phyloP scores from a whole-genome alignment of 1,284 basidiomycete genomes.

The Albatrellus sp. region DNA sequence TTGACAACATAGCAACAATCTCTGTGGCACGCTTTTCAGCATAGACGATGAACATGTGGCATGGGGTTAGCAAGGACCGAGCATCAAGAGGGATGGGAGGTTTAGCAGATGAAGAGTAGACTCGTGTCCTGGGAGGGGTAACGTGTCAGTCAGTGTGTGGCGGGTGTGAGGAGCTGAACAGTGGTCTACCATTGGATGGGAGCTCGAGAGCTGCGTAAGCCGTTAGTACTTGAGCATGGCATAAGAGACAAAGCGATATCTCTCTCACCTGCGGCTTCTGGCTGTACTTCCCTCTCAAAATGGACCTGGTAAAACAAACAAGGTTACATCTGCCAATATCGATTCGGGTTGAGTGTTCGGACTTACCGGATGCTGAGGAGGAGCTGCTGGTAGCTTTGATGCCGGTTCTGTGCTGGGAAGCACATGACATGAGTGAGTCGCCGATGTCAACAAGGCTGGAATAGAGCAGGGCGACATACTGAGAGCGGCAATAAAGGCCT shows the following conservation, averaged over 20 bases:
- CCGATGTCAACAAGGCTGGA: constrained; percentile 6
- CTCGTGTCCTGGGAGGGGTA: constrained; percentile 32
- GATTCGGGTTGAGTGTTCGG: not conserved
- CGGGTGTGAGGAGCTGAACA: not conserved
- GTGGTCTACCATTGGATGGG: constrained; percentile 59
- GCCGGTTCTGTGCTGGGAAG: constrained; percentile 39
- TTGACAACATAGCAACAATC: no score
- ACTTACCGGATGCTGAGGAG: constrained; percentile 54
- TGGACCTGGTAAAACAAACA: constrained; percentile 23
- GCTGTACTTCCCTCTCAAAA: constrained; percentile 56
- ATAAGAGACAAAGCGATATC: not conserved
- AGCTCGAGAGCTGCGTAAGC: constrained; percentile 40
- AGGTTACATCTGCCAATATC: not conserved
- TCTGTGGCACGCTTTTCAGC: no score
- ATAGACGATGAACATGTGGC: no score
- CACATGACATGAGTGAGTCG: not conserved
- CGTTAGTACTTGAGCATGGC: not conserved
- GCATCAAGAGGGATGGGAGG: not conserved
- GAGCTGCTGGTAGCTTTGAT: constrained; percentile 75
- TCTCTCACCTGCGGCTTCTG: constrained; percentile 57
- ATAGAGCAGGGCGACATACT: constrained; percentile 22
- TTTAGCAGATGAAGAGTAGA: constrained; percentile 40
- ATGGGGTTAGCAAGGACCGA: not conserved
- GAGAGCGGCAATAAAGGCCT: constrained; percentile 68
- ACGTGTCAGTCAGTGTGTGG: not conserved